Evolutionary conservation across 2,329 filamentous ascomycete species (phyloP).

Genomic region (Pestalotiopsis sp.): DNA sequence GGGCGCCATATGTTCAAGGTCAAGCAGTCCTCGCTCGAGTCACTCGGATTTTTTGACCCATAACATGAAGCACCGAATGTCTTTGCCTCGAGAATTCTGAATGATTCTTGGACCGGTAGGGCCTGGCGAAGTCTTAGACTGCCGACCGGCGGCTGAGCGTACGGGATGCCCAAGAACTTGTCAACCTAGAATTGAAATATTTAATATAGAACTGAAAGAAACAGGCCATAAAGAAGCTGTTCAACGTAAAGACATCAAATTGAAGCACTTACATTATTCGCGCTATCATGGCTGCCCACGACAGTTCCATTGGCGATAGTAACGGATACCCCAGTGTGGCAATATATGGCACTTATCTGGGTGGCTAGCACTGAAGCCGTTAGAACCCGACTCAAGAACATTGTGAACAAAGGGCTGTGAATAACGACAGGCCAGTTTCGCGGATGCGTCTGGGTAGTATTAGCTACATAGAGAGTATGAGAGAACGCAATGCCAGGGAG

Average conservation of each 20-base stretch:
- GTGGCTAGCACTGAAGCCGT: background rate
- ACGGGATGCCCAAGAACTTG: background rate
- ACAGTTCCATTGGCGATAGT: background rate
- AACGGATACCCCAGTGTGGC: background rate
- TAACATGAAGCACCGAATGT: background rate
- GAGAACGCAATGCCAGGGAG: no score
- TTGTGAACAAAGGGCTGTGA: background rate
- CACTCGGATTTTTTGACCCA: background rate
- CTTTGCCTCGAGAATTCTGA: background rate
- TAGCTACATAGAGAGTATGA: background rate
- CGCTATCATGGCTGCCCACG: background rate
- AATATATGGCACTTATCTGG: background rate
- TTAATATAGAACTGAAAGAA: no score
- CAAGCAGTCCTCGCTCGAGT: constrained; percentile 47
- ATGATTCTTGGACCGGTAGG: background rate
- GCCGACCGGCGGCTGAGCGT: background rate
- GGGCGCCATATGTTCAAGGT: constrained; percentile 44
- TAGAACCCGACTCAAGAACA: background rate
- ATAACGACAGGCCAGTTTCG: background rate
- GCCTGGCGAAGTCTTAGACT: background rate
- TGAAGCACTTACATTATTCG: background rate
- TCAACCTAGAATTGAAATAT: background rate
- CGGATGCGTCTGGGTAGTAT: background rate
- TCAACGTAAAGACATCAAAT: no score
- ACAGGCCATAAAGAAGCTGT: no score